Evolutionary conservation across 1,284 basidiomycete genomes (phyloP).

Genomic region (Cutaneotrichosporon sp.): DNA sequence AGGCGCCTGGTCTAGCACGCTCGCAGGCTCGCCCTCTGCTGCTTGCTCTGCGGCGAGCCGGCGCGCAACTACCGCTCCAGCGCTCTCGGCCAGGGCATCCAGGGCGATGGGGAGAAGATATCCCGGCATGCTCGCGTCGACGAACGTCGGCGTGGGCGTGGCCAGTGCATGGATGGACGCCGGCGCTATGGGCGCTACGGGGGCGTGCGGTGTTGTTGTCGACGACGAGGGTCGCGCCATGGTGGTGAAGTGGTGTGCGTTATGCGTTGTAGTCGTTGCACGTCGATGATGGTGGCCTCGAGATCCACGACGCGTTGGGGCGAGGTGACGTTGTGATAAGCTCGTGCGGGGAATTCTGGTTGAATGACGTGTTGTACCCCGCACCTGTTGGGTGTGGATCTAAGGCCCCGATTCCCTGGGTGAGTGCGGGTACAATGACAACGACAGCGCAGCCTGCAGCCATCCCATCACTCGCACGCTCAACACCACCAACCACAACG

Average conservation of each 20-base stretch:
- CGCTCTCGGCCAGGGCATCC: conserved; percentile 63
- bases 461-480: too few species aligned
- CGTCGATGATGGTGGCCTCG: too few species aligned
- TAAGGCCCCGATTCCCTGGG: too few species aligned
- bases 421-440: too few species aligned
- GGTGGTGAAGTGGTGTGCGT: conserved; percentile 2
- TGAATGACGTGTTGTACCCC: conserved; percentile 15
- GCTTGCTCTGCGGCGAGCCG: conserved; percentile 34
- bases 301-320: neutral
- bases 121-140: conserved; percentile 73
- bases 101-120: conserved; percentile 80
- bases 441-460: too few species aligned
- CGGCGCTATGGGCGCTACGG: conserved; percentile 35
- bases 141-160: conserved; percentile 44
- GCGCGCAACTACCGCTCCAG: conserved; percentile 60
- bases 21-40: conserved; percentile 15
- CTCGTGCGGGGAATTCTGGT: too few species aligned
- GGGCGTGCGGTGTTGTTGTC: conserved; percentile 27
- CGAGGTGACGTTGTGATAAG: too few species aligned
- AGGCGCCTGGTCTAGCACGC: conserved; percentile 14
- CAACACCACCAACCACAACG: too few species aligned
- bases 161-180: conserved; percentile 42
- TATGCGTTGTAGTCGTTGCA: neutral
- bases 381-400: neutral
- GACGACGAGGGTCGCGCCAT: conserved; percentile 42